A percentile compares a stretch with the other conserved stretches of the same genome.
Evolutionary conservation across 352 stramenopile genomes (phyloP).

Genomic region (Pythium plurisporium): DNA sequence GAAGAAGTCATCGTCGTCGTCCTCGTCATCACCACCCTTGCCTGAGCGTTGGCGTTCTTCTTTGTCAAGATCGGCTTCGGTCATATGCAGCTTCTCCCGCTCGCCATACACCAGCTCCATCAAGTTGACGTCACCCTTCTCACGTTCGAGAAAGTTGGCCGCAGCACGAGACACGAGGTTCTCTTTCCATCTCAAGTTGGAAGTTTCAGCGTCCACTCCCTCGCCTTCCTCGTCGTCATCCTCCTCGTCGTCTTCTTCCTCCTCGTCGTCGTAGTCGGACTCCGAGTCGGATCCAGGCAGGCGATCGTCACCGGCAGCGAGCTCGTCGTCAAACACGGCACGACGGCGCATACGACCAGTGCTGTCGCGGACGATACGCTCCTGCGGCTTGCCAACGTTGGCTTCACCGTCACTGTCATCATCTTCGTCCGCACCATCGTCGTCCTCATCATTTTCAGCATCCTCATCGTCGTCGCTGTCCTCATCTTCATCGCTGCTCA

Average conservation of each 20-base stretch:
- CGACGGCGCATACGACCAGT: constrained; percentile 69
- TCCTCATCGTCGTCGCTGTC: constrained; percentile 20
- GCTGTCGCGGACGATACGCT: constrained; percentile 65
- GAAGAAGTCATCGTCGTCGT: constrained; percentile 77
- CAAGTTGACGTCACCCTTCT: constrained; percentile 79
- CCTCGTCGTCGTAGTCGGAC: constrained; percentile 40
- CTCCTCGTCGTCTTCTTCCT: constrained; percentile 45
- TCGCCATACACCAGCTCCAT: constrained; percentile 92
- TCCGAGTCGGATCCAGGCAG: constrained; percentile 33
- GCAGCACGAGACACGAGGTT: constrained; percentile 82
- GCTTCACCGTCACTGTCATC: constrained; percentile 41
- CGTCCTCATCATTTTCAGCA: constrained; percentile 1
- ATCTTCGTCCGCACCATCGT: constrained; percentile 29
- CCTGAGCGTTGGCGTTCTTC: constrained; percentile 30
- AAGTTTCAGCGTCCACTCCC: constrained; percentile 44
- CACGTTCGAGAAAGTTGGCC: constrained; percentile 81
- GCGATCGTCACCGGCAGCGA: constrained; percentile 23
- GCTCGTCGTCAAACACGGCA: constrained; percentile 71
- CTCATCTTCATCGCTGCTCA: constrained; percentile 49
- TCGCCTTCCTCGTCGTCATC: constrained; percentile 38
- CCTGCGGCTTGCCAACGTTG: constrained; percentile 56
- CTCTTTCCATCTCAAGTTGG: constrained; percentile 82
- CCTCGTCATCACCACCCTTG: constrained; percentile 38
- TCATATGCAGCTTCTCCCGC: constrained; percentile 78
- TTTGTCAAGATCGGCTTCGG: constrained; percentile 62